A percentile compares a stretch with the other conserved stretches of the same genome.
phyloP scores from a whole-genome alignment of 2,329 filamentous ascomycete genomes.

The Xylariaceae sp. region DNA sequence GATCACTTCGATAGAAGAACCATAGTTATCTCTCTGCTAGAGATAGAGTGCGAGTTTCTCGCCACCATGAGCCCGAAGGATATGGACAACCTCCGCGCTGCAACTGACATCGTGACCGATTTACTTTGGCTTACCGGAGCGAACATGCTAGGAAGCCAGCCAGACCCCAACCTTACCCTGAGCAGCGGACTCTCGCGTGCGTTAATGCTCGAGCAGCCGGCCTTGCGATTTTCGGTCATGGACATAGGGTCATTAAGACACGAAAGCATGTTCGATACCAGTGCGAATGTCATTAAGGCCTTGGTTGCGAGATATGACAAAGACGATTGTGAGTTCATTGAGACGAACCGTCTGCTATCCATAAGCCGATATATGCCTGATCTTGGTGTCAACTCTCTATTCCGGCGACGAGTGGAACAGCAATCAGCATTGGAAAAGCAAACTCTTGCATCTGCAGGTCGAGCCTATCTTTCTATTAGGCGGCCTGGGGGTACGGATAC shows the following conservation, averaged over 20 bases:
- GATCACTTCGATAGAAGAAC: no score
- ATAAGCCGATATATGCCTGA: slow-evolving; percentile 28
- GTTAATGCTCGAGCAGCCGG: slow-evolving; percentile 22
- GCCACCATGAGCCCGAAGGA: background rate
- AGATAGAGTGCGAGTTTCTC: no score
- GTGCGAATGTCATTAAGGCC: background rate
- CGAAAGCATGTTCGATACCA: background rate
- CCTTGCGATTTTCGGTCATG: slow-evolving; percentile 7
- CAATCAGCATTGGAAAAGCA: no score
- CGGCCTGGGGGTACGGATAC: slow-evolving; percentile 26
- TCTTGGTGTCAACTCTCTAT: slow-evolving; percentile 14
- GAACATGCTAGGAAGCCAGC: slow-evolving; percentile 7
- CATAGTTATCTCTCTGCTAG: no score
- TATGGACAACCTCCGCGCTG: slow-evolving; percentile 5
- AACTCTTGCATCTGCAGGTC: no score
- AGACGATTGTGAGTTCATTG: slow-evolving; percentile 16
- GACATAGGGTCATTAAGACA: slow-evolving; percentile 10
- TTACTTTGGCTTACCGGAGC: slow-evolving; percentile 19
- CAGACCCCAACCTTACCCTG: slow-evolving; percentile 16
- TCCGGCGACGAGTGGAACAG: no score
- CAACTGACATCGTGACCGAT: slow-evolving; percentile 4
- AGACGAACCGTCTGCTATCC: slow-evolving; percentile 11
- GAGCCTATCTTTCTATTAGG: no score
- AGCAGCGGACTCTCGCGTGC: slow-evolving; percentile 18
- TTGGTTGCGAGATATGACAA: background rate